These are phyloP conservation scores for Boehmeria nivea DNA, from an alignment of 306 rosid species.

Conservation along the genomic window DNA sequence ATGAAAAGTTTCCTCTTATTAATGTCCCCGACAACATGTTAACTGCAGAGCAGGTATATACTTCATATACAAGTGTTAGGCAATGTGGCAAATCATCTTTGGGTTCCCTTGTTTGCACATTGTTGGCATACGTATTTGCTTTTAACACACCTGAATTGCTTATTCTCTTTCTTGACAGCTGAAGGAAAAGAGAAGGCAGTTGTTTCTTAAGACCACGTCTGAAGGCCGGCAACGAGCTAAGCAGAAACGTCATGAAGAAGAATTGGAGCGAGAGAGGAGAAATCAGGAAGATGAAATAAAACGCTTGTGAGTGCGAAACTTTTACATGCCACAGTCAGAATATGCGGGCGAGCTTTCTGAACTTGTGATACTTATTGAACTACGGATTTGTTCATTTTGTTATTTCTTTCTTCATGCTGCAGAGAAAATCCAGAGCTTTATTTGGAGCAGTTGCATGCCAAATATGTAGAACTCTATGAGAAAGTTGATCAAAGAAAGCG, in stretches of 20 bases:
- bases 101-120: constrained; percentile 13
- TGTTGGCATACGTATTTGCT: neutral
- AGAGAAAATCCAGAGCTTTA: constrained; percentile 90
- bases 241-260: constrained; percentile 78
- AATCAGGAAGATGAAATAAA: constrained; percentile 73
- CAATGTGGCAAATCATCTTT: constrained; percentile 18
- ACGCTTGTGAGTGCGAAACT: constrained; percentile 51
- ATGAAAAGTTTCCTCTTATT: constrained; percentile 67
- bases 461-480: constrained; percentile 71
- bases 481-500: constrained; percentile 68
- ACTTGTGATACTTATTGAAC: neutral
- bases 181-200: constrained; percentile 69
- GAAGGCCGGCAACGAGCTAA: constrained; percentile 87
- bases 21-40: constrained; percentile 74
- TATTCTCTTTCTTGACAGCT: constrained; percentile 56
- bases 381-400: constrained; percentile 10
- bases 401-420: constrained; percentile 13
- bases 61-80: constrained; percentile 21
- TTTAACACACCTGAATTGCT: neutral
- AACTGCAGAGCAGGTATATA: constrained; percentile 77
- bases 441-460: constrained; percentile 63
- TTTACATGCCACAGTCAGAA: neutral
- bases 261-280: constrained; percentile 65
- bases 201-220: constrained; percentile 81
- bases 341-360: neutral